Conservation (phyloP, 2,329 filamentous ascomycete species). For the Hypoxylon sp. region DNA sequence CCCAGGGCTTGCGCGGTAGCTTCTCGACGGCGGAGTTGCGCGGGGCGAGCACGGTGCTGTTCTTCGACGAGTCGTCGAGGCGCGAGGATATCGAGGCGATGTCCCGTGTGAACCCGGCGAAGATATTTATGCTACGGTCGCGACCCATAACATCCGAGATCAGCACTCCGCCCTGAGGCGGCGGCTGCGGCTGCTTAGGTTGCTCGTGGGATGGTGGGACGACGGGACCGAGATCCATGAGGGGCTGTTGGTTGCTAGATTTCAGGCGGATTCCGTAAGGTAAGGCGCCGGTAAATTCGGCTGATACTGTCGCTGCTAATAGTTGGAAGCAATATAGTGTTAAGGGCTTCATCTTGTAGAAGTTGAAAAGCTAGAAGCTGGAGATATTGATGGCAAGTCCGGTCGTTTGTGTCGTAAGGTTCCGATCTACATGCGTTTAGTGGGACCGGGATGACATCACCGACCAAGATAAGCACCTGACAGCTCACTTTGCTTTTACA, state of each 20-base stretch:
- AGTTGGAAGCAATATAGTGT: constrained; percentile 37
- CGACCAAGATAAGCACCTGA: constrained; percentile 27
- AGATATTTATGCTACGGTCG: constrained; percentile 84
- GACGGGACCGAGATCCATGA: constrained; percentile 54
- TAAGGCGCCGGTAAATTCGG: constrained; percentile 43
- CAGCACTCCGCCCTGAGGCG: constrained; percentile 68
- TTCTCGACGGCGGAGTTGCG: constrained; percentile 84
- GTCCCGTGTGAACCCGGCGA: constrained; percentile 84
- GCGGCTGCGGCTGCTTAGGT: constrained; percentile 39
- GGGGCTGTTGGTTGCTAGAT: constrained; percentile 49
- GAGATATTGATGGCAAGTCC: constrained; percentile 14
- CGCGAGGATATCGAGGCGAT: constrained; percentile 77
- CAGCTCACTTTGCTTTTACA: constrained; percentile 3
- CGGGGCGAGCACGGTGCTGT: constrained; percentile 90
- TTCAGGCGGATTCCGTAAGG: constrained; percentile 46
- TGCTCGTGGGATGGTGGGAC: constrained; percentile 41
- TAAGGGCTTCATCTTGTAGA: constrained; percentile 45
- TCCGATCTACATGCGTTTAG: constrained; percentile 22
- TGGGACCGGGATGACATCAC: constrained; percentile 40
- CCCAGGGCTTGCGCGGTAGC: constrained; percentile 90
- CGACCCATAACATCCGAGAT: constrained; percentile 88
- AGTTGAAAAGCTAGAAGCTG: not conserved
- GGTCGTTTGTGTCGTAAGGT: constrained; percentile 18
- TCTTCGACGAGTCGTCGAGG: constrained; percentile 75
- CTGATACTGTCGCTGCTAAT: constrained; percentile 42